Evolutionary conservation across 2,329 filamentous ascomycete genomes (phyloP), one percentile per base, ranked within the genome.

Genomic region (Fonsecaea pedrosoi): DNA sequence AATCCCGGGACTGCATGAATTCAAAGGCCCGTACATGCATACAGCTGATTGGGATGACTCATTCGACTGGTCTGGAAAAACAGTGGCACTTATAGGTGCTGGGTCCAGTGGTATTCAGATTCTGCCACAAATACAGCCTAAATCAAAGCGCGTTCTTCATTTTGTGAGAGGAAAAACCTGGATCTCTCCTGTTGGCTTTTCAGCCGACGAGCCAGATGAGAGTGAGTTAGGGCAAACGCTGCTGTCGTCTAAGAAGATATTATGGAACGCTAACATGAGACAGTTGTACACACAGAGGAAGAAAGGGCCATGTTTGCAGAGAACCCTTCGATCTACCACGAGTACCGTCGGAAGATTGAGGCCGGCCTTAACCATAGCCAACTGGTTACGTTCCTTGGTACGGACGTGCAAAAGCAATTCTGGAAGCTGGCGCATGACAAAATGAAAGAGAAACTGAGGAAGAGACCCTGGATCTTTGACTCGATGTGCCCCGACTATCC

Each of bases 401-500:
- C 62, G 18, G 66, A 69, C 1, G 57, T 69, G 18, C 60, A 66
- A 18, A 64, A 69, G n/a, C 3, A 53, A 15, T 69, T 67, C 32
- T 59, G 55, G 48, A 54, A 61, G 25, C 40, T 64, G 30, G 58
- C 25, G 30, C 54, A 66, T 18, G 54, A 62, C 2, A 50, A 37
- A 37, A 68, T 68, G 66, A 65, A 65, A 30, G 63, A 68, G 30
- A 62, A 68, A 50, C 66, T 68, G 21, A 62, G 58, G 59, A 66
- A 56, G 37, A 68, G 63, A 34, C 66, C 59, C 12, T 63, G 56
- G 56, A 62, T 66, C 13, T 62, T 62, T 18, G 53, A 66, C 18
- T 65, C 58, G 8, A 80, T 90, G 2, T 78, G 88, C 4, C 89
- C 89, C 0, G 84, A 87, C 67, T 90, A 89, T 70, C 85, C 87